phyloP scores from a whole-genome alignment of 495 filamentous ascomycete species.

The Penicillium crystallinum region DNA sequence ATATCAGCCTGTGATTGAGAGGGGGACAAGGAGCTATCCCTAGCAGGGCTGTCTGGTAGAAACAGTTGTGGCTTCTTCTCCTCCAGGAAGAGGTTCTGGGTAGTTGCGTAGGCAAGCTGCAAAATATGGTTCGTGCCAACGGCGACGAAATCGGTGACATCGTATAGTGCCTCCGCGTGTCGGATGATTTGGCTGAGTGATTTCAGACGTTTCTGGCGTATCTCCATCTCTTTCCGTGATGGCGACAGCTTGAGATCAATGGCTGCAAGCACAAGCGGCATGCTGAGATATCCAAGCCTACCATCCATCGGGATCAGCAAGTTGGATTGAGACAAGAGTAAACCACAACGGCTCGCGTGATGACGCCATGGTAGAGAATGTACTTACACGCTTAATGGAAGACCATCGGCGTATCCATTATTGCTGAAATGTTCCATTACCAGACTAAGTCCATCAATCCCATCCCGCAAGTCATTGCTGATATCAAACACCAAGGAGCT shows the following conservation, averaged over 20 bases:
- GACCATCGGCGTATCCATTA: conserved; percentile 16
- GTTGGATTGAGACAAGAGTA: too few species aligned
- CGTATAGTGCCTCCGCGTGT: conserved; percentile 26
- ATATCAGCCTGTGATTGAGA: background rate
- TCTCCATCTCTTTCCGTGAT: conserved; percentile 12
- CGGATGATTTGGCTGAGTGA: conserved; percentile 28
- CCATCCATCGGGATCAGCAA: too few species aligned
- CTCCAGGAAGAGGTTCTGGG: conserved; percentile 26
- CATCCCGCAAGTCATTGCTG: conserved; percentile 17
- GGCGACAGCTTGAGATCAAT: conserved; percentile 34
- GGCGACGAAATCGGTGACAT: conserved; percentile 31
- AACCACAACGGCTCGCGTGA: background rate
- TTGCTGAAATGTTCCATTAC: conserved; percentile 33
- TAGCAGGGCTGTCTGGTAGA: background rate
- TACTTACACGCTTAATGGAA: conserved; percentile 32
- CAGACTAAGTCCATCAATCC: conserved; percentile 17
- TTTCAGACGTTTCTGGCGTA: conserved; percentile 20
- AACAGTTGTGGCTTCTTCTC: background rate
- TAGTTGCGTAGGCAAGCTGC: conserved; percentile 27
- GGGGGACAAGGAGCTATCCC: background rate
- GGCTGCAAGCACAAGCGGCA: conserved; percentile 32
- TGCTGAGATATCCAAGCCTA: conserved; percentile 30
- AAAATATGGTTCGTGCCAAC: conserved; percentile 29
- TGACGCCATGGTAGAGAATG: background rate
- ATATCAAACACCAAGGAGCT: conserved; percentile 7